Base-by-base conservation (phyloP, 495 filamentous ascomycete genomes). In the Apodospora peruviana region DNA sequence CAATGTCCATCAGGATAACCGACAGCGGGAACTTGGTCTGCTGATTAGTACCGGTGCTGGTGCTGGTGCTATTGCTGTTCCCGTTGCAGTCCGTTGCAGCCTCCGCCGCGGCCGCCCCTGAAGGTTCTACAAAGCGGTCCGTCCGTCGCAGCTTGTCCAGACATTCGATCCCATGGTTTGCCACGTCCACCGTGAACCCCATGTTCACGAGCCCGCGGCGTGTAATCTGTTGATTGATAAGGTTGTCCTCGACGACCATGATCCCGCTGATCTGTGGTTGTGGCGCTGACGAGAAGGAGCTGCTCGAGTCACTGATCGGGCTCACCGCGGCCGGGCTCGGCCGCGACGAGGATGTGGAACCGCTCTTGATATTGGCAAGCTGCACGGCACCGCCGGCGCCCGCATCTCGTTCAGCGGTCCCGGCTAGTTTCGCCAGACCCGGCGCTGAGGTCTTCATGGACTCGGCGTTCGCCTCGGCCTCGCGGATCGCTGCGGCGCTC, bases 1-100 rank as follows among this genome's bases (percentile, higher is more conserved):
- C 87, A 43, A 88, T 82, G 56, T 91, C 88, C 85, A 89, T 89
- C 3, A 90, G 68, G 17, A 90, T 78, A 9, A 88, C 63, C 0
- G 60, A 57, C 4, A 64, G 50, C 4, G 60, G 54, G 18, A 63
- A 62, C 10, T 37, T 47, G 9, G 38, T 3, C 20, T 36, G 14
- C 5, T 37, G 24, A 2, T 17, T 38, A 32, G 9, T 27, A 17
- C 14, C 16, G 34, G 23, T 32, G 1, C 45, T 55, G 48, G 60
- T 62, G 3, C 14, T 38, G 44, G 9, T 27, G 17, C 14, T 24
- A 27, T 32, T 32, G 1, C 45, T 55, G 48, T 61, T 62, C 60
- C 52, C 64, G 61, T 27, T 55, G 54, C 8, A 18, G 20, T 24
- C 35, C 5, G 48, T 9, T 12, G 17, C 23, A 17, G 29, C 17